Evolutionary conservation across 176 grass and related monocot species (phyloP).

Genomic region (Oryza officinalis): DNA sequence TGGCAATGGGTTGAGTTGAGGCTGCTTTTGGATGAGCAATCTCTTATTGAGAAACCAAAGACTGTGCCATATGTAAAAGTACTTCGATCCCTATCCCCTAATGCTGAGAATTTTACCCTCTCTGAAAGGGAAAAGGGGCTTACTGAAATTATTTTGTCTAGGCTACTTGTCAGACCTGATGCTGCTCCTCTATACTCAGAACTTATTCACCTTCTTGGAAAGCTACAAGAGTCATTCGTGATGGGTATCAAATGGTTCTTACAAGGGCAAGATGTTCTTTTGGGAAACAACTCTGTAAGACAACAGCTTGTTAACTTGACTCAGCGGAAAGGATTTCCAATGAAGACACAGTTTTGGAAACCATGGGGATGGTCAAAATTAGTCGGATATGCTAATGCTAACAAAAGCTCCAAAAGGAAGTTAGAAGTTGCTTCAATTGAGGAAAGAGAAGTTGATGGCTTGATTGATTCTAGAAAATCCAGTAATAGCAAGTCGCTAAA

Average conservation of each 20-base stretch:
- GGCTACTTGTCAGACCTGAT: slow-evolving; percentile 91
- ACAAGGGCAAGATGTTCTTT: slow-evolving; percentile 81
- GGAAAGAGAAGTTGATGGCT: slow-evolving; percentile 75
- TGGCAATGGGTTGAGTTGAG: slow-evolving; percentile 99
- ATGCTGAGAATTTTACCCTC: slow-evolving; percentile 64
- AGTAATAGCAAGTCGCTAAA: not conserved
- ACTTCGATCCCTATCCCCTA: slow-evolving; percentile 80
- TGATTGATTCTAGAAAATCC: not conserved
- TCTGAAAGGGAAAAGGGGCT: slow-evolving; percentile 97
- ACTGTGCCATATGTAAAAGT: slow-evolving; percentile 53
- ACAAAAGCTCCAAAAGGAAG: slow-evolving; percentile 85
- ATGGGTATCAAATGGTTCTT: slow-evolving; percentile 96
- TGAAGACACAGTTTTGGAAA: slow-evolving; percentile 81
- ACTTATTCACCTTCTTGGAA: slow-evolving; percentile 87
- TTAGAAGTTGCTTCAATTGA: slow-evolving; percentile 72
- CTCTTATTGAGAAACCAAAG: slow-evolving; percentile 77
- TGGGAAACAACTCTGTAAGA: slow-evolving; percentile 85
- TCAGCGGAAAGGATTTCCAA: slow-evolving; percentile 66
- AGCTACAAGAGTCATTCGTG: slow-evolving; percentile 90
- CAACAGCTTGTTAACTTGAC: slow-evolving; percentile 87
- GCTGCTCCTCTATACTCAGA: slow-evolving; percentile 95
- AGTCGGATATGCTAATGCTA: slow-evolving; percentile 41
- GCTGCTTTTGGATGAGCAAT: slow-evolving; percentile 96
- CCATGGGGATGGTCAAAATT: slow-evolving; percentile 93
- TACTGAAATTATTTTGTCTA: slow-evolving; percentile 93